These are phyloP conservation scores for Diaporthe citrichinensis DNA, from an alignment of 2,329 filamentous ascomycete species.

Conservation along the genomic window DNA sequence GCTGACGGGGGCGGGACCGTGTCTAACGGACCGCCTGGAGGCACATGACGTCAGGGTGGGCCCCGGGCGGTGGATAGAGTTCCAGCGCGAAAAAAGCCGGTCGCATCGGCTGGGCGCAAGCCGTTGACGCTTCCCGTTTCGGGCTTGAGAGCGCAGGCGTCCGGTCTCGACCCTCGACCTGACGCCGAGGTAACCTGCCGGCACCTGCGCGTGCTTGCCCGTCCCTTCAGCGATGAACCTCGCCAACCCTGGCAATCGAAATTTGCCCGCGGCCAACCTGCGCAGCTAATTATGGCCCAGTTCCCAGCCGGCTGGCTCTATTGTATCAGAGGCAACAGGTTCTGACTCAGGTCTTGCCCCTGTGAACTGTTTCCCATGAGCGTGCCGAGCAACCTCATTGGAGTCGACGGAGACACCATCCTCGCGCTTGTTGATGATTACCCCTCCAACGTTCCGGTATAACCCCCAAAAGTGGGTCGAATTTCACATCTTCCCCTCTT, in stretches of 20 bases:
- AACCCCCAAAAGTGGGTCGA: constrained; percentile 28
- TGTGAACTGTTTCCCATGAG: background rate
- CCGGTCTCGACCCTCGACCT: constrained; percentile 1
- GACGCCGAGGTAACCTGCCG: constrained; percentile 20
- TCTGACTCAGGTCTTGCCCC: constrained; percentile 16
- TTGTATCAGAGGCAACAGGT: background rate
- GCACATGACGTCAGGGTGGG: constrained; percentile 39
- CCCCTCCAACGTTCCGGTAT: constrained; percentile 25
- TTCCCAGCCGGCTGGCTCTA: background rate
- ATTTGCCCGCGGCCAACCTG: background rate
- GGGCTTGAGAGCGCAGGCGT: constrained; percentile 12
- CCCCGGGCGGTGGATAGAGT: constrained; percentile 19
- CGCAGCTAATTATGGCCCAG: background rate
- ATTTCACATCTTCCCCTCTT: background rate
- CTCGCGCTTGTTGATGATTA: constrained; percentile 17
- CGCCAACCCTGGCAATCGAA: constrained; percentile 2
- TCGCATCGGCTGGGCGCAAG: constrained; percentile 22
- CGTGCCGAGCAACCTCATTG: constrained; percentile 22
- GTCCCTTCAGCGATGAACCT: constrained; percentile 32
- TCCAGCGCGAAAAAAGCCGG: constrained; percentile 37
- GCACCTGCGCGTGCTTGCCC: constrained; percentile 6
- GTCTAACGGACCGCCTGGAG: background rate
- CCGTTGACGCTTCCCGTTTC: constrained; percentile 30
- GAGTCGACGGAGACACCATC: background rate
- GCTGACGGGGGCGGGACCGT: constrained; percentile 11